Base-by-base conservation (phyloP, 2,329 filamentous ascomycete genomes). In the Calonectria pseudoreteaudii region DNA sequence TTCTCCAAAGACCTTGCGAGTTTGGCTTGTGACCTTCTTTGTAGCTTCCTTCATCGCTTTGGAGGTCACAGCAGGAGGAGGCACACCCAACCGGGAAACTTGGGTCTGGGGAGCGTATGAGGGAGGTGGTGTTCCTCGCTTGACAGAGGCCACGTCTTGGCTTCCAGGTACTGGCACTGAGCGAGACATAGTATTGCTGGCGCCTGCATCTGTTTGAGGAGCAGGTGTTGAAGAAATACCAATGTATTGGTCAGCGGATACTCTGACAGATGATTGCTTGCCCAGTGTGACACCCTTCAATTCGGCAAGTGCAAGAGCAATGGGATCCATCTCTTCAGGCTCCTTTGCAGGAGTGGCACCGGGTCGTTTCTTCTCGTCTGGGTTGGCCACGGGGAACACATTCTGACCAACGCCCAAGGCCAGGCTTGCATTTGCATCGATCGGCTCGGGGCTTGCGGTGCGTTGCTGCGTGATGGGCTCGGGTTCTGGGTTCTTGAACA, bases 1-100 rank as follows among this genome's bases (percentile, higher is more conserved):
- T 2, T 85, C 84, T 38, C 81, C 88, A 83, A 97, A 97, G 87
- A 98, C 93, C 80, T 90, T 95, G 53, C 95, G 91, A 3, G 94
- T 95, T 84, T 98, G 94, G 58, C 93, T 91, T 28, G 94, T 92
- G 81, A 96, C 98, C 84, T 95, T 95, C 80, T 97, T 94, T 0
- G 95, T 97, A 5, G 96, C 95, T 84, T 98, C 94, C 82, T 98
- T 95, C 97, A 99, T 99, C 62, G 97, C 95, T 76, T 94, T 94
- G 5, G 95, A 94, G 0, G 97, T 99, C 74, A 97, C 95, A 1
- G 97, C 97, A 2, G 96, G 95, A 72, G 96, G 93, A 2, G 97
- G 97, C 16, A 96, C 94, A 68, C 95, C 97, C 5, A 98, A 90
- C 72, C 94, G 91, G 82, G 94, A 94, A 58, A 95, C 90, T 65